Base-by-base conservation (phyloP, 495 filamentous ascomycete genomes). In the Talaromyces ruber region DNA sequence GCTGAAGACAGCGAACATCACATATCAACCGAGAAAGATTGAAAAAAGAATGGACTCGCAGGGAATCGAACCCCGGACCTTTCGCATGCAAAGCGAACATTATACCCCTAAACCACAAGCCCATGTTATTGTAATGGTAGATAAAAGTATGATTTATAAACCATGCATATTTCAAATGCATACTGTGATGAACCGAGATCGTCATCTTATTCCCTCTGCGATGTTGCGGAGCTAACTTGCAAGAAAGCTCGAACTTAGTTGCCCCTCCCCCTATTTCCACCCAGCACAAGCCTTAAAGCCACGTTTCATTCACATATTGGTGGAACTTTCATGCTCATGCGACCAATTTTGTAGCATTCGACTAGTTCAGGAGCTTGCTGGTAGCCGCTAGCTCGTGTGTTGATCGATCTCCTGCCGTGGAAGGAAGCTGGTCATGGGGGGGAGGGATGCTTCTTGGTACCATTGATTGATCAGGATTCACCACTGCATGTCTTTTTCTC, bases 261-360 rank as follows among this genome's bases (percentile, higher is more conserved):
- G 34, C 58, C 39, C 58, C 39, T 30, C 58, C 58, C 58, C 58
- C 58, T 59, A 59, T 59, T 59, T 43, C 24, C 34, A 47, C 22
- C 32, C 32, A 39, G 24, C 32, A 25, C 21, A 5, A 26, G 0
- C 39, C 32, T 43, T 59, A 45, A 59, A 43, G 58, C 58, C 58
- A 59, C 58, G 58, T 59, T 43, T 59, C 58, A 21, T 5, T 59
- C 24, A 18, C 55, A 28, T 54, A 54, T 54, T 54, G 51, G 51
- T 54, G 51, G 51, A 54, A 54, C 18, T 52, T 24, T 22, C 16
- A 4, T 26, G 30, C 30, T 37, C 28, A 37, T 58, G 55, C 55
- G 55, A 37, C 30, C 55, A 22, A 8, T 22, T 59, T 59, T 14
- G 14, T 37, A 30, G 11, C 7, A 43, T 37, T 59, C 30, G 39